Evolutionary conservation across 305 asterid species (phyloP), one percentile per base, ranked within the genome.

Genomic region (Fraxinus ornus): DNA sequence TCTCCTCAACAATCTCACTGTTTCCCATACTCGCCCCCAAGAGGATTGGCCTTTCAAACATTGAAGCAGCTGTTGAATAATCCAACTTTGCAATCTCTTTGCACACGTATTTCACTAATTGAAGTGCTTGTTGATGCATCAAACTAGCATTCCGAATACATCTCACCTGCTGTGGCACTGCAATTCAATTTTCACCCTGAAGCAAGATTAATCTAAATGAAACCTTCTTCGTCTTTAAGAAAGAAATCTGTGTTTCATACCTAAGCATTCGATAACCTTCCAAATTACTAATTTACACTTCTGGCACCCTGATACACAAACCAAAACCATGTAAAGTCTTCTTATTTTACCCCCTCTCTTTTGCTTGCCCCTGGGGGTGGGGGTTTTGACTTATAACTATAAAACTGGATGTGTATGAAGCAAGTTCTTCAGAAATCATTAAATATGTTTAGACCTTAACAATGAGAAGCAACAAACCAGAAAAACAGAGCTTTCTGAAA

Each of bases 1-100:
- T 83, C 83, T 83, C 86, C 76, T 83, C 86, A 44, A 83, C 77
- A 26, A 83, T 75, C 80, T 83, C 86, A 79, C 80, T 41, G 17
- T 57, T 83, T 83, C 86, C 86, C 72, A 35, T 28, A 83, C 86
- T 74, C 5, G 86, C 80, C 21, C 82, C 86, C 36, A 76, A 26
- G 21, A 83, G 79, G 80, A 83, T 44, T 47, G 86, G 86, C 32
- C 7, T 60, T 35, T 83, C 77, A 60, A 83, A 83, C 80, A 83
- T 83, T 30, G 86, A 83, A 12, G 80, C 70, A 74, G 86, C 86
- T 60, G 83, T 83, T 13, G 77, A 57, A 32, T 83, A 83, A 79
- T 83, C 86, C 80, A 79, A 83, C 24, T 26, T 76, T 13, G 44
- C 80, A 39, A 83, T 83, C 75, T 26, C 79, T 62, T 79, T 83